Base-by-base conservation (phyloP, 129 eudicot species). In the Rutidosis leptorrhynchoides region DNA sequence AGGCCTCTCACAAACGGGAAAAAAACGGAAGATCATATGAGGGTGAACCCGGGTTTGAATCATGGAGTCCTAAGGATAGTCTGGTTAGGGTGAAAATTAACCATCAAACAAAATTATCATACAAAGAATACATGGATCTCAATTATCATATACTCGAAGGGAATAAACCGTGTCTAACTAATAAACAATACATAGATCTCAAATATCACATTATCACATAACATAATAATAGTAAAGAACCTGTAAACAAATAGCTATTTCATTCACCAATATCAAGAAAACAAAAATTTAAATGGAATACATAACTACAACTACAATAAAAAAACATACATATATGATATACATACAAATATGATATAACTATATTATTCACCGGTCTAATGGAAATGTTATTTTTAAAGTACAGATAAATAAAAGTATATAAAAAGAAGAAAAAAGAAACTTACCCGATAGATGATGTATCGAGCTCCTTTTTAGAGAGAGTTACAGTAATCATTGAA, bases 371-470 rank as follows among this genome's bases (percentile, higher is more conserved):
- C 72, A 67, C 17, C 14, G 22, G 17, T 22, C 29, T 66, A 45
- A 26, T 46, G 28, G n/a, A n/a, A n/a, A n/a, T n/a, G n/a, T n/a
- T 12, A 17, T 7, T 37, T 55, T 10, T 35, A 4, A 24, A 22
- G 49, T 32, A 48, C 30, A 32, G 29, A 32, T 23, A 27, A 67
- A 14, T 53, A 28, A 1, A 51, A 32, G 29, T 67, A 67, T 8
- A 28, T 15, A 32, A 32, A 32, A 1, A 4, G 10, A 12, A 11
- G 11, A 32, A 22, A 30, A 15, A 57, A n/a, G n/a, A 9, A 69
- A 82, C 94, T 89, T 83, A 89, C 96, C 95, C 96, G 19, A 84
- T 58, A 27, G 89, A 74, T 59, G 78, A 81, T 58, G 72, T 58
- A 58, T 83, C 71, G 59, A 81, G 77, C 64, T 86, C 95, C 32